Evolutionary conservation across 78 protist genomes (phyloP), one percentile per base, ranked within the genome.

Genomic region (Dictyostelium capitatum): DNA sequence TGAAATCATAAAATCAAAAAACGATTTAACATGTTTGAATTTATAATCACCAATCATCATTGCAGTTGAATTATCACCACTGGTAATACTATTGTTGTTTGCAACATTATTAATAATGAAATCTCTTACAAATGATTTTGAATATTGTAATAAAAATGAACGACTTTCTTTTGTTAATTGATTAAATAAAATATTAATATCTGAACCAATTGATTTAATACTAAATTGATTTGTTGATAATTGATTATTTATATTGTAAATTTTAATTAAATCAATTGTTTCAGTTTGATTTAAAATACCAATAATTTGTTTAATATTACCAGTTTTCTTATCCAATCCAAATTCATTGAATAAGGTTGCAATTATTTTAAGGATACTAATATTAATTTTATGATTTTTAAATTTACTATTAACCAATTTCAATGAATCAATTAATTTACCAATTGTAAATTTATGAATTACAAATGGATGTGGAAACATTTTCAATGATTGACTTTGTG

Each of bases 41-140:
- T 32, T 67, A 2, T 25, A 20, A 32, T 67, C 48, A 14, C 48
- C 41, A 32, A 67, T 67, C 23, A 67, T 15, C 28, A 62, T 30
- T 25, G 43, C 28, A 62, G 23, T 62, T 30, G 14, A 47, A 32
- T 67, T 32, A 67, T 37, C 75, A 67, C 19, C 10, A 32, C 75
- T 30, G 0, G 32, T 62, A 30, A 14, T 23, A 32, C 32, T 43
- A 25, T 25, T 62, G 43, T 37, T 37, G 2, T 37, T 37, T 23
- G 28, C n/a, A 11, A 20, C 48, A 15, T 37, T 15, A 6, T 28
- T 67, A 28, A 67, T 32, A 0, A 67, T 43, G 2, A 67, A 1
- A 32, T 67, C 75, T 32, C 75, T 67, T 30, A 67, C 30, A n/a
- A 67, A 67, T 25, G 30, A 41, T 67, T 67, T 67, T 67, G 75